These are phyloP conservation scores for Syncephalastrum monosporum DNA, from an alignment of 371 early-diverging fungal genomes.

Conservation along the genomic window DNA sequence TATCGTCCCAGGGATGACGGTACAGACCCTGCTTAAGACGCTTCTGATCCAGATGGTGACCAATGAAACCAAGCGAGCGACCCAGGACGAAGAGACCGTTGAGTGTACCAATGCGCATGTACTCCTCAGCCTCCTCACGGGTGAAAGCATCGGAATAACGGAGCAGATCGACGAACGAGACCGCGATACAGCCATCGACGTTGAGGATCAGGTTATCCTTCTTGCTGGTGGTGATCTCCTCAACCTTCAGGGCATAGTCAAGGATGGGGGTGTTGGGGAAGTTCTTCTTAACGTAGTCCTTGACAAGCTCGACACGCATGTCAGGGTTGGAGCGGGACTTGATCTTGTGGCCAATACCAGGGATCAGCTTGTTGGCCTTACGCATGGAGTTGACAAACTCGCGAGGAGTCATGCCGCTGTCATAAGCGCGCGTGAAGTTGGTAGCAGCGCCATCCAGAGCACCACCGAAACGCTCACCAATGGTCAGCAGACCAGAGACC, in stretches of 20 bases:
- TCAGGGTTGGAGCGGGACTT: constrained; percentile 98
- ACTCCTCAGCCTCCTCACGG: constrained; percentile 95
- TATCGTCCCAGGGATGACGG: constrained; percentile 98
- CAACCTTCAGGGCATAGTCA: constrained; percentile 93
- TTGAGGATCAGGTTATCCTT: constrained; percentile 98
- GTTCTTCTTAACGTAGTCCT: constrained; percentile 85
- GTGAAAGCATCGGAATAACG: constrained; percentile 92
- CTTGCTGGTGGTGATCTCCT: constrained; percentile 94
- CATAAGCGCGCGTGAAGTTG: constrained; percentile 86
- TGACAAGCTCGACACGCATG: constrained; percentile 92
- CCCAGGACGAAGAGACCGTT: constrained; percentile 97
- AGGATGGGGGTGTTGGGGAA: constrained; percentile 90
- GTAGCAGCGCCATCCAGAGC: constrained; percentile 96
- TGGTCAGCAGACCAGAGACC: constrained; percentile 93
- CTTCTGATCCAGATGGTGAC: constrained; percentile 97
- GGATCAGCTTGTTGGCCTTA: constrained; percentile 87
- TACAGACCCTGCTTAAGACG: constrained; percentile 96
- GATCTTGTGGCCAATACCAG: constrained; percentile 98
- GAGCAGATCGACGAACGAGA: constrained; percentile 93
- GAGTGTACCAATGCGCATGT: constrained; percentile 92
- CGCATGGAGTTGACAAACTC: constrained; percentile 93
- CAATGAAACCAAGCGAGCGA: constrained; percentile 94
- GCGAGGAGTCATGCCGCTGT: constrained; percentile 84
- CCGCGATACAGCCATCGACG: constrained; percentile 96
- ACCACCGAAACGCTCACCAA: constrained; percentile 96